Evolutionary conservation across 2,329 filamentous ascomycete species (phyloP).

Genomic region (Trichothecium sympodiale): DNA sequence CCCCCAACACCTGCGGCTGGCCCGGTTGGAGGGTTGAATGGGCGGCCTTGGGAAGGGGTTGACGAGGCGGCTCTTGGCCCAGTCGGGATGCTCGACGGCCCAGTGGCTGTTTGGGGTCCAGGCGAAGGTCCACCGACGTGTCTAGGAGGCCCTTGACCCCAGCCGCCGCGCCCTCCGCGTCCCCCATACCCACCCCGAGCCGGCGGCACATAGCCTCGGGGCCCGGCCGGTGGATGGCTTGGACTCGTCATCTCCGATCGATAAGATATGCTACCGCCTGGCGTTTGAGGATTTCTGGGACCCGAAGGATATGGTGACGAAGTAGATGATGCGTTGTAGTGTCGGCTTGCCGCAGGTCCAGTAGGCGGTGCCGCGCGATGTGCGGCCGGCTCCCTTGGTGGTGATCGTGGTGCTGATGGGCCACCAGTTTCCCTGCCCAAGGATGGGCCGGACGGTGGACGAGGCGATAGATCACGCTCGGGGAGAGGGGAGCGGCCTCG

Average conservation of each 20-base stretch:
- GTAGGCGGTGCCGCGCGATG: slow-evolving; percentile 36
- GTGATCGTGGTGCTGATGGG: slow-evolving; percentile 24
- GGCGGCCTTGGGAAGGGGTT: slow-evolving; percentile 28
- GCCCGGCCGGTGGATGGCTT: slow-evolving; percentile 40
- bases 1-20: slow-evolving; percentile 23
- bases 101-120: slow-evolving; percentile 27
- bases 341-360: slow-evolving; percentile 26
- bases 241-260: slow-evolving; percentile 32
- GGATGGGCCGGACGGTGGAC: slow-evolving; percentile 9
- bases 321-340: slow-evolving; percentile 18
- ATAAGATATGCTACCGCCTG: slow-evolving; percentile 13
- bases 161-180: slow-evolving; percentile 35
- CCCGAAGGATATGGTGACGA: slow-evolving; percentile 22
- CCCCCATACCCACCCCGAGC: slow-evolving; percentile 30
- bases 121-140: slow-evolving; percentile 22
- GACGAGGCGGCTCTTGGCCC: slow-evolving; percentile 30
- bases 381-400: slow-evolving; percentile 44
- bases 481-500: slow-evolving; percentile 35
- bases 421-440: too few relatives aligned
- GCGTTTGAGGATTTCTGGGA: slow-evolving; percentile 21
- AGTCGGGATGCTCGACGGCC: slow-evolving; percentile 33
- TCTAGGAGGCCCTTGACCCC: slow-evolving; percentile 24
- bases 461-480: slow-evolving; percentile 29
- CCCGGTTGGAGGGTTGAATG: slow-evolving; percentile 48
- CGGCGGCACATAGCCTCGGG: slow-evolving; percentile 39